phyloP scores from a whole-genome alignment of 1,284 basidiomycete genomes.

The Psilocybe mexicana region DNA sequence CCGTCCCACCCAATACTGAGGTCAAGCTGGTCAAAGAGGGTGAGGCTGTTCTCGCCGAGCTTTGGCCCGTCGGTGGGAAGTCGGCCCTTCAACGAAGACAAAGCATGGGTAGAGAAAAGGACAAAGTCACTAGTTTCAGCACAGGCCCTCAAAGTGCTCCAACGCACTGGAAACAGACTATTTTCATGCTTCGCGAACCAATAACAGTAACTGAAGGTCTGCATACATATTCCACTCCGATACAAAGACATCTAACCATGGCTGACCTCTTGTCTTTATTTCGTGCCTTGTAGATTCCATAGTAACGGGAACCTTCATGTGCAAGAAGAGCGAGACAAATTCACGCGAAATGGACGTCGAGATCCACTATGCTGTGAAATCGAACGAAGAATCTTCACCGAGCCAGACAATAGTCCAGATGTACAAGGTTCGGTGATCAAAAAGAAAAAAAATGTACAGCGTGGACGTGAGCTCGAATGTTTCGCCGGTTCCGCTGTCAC shows the following conservation, averaged over 20 bases:
- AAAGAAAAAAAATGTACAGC: not conserved
- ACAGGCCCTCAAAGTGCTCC: constrained; percentile 86
- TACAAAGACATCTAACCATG: too few relatives aligned
- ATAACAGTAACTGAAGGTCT: constrained; percentile 73
- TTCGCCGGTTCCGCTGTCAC: not conserved
- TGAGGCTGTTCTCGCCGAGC: constrained; percentile 66
- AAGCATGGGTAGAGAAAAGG: constrained; percentile 46
- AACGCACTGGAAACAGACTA: constrained; percentile 99
- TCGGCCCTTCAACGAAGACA: constrained; percentile 52
- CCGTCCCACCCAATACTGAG: constrained; percentile 50
- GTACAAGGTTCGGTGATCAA: constrained; percentile 68
- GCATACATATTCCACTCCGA: constrained; percentile 4
- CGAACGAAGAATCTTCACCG: constrained; percentile 32
- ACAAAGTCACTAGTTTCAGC: constrained; percentile 79
- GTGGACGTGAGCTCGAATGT: not conserved
- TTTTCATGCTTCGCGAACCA: constrained; percentile 85
- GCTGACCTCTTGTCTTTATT: not conserved
- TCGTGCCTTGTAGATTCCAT: constrained; percentile 53
- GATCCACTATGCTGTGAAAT: constrained; percentile 77
- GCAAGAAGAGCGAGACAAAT: constrained; percentile 81
- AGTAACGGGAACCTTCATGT: constrained; percentile 83
- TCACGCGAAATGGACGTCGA: constrained; percentile 90
- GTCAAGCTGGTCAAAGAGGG: constrained; percentile 57
- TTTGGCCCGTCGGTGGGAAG: constrained; percentile 73
- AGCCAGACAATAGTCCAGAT: constrained; percentile 64